Evolutionary conservation across 805 yeast species (phyloP).

Genomic region (Candida ovalis): DNA sequence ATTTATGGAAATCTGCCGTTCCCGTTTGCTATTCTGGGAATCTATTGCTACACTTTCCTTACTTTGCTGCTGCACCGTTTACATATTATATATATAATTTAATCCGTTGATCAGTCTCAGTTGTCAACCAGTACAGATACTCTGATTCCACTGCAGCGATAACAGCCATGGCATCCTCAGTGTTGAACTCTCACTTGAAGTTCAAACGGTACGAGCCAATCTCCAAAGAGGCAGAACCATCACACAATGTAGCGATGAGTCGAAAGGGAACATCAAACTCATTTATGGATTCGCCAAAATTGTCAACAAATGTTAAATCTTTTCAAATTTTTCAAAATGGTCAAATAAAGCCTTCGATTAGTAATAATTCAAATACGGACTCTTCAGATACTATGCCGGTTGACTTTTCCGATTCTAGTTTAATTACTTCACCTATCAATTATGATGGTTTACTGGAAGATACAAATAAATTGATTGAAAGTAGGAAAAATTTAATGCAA

Average conservation of each 20-base stretch:
- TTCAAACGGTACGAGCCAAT: conserved; percentile 14
- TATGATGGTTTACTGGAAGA: conserved; percentile 22
- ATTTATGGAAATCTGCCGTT: too few relatives aligned
- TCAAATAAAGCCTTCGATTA: neutral
- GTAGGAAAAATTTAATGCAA: conserved; percentile 38
- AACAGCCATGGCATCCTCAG: conserved; percentile 8
- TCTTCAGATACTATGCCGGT: neutral
- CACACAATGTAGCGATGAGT: neutral
- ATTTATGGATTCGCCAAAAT: neutral
- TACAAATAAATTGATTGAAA: conserved; percentile 40
- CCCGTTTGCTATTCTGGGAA: too few relatives aligned
- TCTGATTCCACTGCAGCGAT: too few relatives aligned
- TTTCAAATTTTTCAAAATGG: neutral
- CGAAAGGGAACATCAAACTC: neutral
- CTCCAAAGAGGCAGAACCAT: neutral
- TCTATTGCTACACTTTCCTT: too few relatives aligned
- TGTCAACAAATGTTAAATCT: neutral
- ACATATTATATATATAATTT: too few relatives aligned
- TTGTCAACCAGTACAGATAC: too few relatives aligned
- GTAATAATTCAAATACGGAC: neutral
- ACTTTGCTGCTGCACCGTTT: too few relatives aligned
- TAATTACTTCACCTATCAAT: conserved; percentile 1
- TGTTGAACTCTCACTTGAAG: conserved; percentile 14
- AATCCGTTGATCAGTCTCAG: too few relatives aligned
- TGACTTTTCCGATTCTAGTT: neutral